Conservation (phyloP, 169 alveolate genomes). For the Cryptosporidium viatorum region DNA sequence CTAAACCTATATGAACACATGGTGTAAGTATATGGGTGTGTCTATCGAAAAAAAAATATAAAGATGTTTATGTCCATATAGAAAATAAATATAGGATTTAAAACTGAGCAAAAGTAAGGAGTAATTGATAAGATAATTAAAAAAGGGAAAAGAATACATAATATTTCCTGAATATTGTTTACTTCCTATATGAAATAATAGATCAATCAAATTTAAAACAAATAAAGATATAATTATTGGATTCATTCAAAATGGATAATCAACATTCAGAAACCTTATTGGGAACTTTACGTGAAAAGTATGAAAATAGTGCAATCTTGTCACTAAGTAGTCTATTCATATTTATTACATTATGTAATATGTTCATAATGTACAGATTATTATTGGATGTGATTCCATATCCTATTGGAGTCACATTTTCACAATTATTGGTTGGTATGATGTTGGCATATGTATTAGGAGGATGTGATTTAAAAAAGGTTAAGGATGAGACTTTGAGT, state of each 20-base stretch:
- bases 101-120: slow-evolving; percentile 11
- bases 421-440: slow-evolving; percentile 92
- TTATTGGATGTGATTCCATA: slow-evolving; percentile 90
- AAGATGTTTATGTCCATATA: slow-evolving; percentile 72
- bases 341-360: slow-evolving; percentile 89
- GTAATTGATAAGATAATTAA: neutral
- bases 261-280: slow-evolving; percentile 50
- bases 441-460: slow-evolving; percentile 92
- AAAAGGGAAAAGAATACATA: neutral
- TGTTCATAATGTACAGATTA: slow-evolving; percentile 90
- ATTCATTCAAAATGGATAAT: slow-evolving; percentile 27
- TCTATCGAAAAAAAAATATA: slow-evolving; percentile 57
- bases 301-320: slow-evolving; percentile 66
- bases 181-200: neutral
- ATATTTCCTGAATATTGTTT: slow-evolving; percentile 14
- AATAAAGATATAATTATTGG: neutral
- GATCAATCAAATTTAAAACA: slow-evolving; percentile 14
- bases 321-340: slow-evolving; percentile 82
- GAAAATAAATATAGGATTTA: slow-evolving; percentile 26
- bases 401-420: slow-evolving; percentile 93
- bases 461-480: slow-evolving; percentile 86
- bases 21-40: slow-evolving; percentile 73
- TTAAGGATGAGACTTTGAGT: slow-evolving; percentile 78
- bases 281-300: slow-evolving; percentile 53
- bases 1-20: slow-evolving; percentile 50